These are phyloP conservation scores for Eucalyptus cloeziana DNA, from an alignment of 345 rosid genomes.

Conservation along the genomic window DNA sequence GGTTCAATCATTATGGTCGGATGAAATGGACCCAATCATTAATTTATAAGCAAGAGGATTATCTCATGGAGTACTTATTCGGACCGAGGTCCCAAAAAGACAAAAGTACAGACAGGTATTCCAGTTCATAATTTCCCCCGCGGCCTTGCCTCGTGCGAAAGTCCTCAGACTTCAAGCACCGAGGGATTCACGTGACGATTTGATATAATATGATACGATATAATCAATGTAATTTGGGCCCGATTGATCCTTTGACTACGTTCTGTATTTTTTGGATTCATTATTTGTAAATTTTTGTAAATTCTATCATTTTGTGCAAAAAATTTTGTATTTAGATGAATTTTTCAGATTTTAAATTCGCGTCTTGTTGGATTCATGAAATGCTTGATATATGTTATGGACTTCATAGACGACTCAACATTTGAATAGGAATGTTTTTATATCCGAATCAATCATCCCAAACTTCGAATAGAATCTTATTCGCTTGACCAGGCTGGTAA, in stretches of 20 bases:
- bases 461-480: not conserved
- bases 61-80: not conserved
- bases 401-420: no score
- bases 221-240: not conserved
- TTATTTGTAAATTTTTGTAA: not conserved
- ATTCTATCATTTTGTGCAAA: not conserved
- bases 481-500: not conserved
- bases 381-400: not conserved
- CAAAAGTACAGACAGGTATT: not conserved
- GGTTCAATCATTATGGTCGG: not conserved
- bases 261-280: not conserved
- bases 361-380: not conserved
- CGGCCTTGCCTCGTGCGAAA: not conserved
- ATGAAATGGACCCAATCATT: not conserved
- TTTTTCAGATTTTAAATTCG: not conserved
- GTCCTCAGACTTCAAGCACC: not conserved
- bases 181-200: not conserved
- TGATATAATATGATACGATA: fast-evolving
- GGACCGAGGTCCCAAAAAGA: not conserved
- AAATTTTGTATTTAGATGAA: not conserved
- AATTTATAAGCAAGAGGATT: not conserved
- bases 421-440: not conserved
- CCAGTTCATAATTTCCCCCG: not conserved
- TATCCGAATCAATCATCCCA: not conserved
- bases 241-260: not conserved